Evolutionary conservation across 2,329 filamentous ascomycete species (phyloP).

Genomic region (Conoideocrella luteorostrata): DNA sequence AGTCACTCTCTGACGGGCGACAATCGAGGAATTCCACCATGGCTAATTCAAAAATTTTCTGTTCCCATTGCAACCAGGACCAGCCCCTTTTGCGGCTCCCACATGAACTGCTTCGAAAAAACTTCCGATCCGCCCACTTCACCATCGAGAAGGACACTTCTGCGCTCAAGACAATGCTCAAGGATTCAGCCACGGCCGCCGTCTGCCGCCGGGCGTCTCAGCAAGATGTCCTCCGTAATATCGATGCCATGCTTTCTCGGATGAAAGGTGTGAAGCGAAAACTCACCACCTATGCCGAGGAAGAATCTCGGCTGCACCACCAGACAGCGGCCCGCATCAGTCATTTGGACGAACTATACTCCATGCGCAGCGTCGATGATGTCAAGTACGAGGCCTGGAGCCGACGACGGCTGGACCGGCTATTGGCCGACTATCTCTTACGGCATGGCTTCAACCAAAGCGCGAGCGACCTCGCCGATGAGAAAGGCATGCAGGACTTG

Average conservation of each 20-base stretch:
- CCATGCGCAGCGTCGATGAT: slow-evolving; percentile 75
- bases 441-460: slow-evolving; percentile 75
- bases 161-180: slow-evolving; percentile 53
- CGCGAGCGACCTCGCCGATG: slow-evolving; percentile 66
- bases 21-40: background rate
- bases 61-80: slow-evolving; percentile 49
- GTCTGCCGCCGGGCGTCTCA: slow-evolving; percentile 55
- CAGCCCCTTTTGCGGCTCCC: slow-evolving; percentile 91
- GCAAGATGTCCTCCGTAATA: slow-evolving; percentile 67
- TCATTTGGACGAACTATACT: slow-evolving; percentile 76
- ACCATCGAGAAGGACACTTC: slow-evolving; percentile 66
- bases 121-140: slow-evolving; percentile 81
- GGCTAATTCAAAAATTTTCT: background rate
- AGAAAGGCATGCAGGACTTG: slow-evolving; percentile 70
- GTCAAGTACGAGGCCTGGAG: slow-evolving; percentile 93
- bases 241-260: slow-evolving; percentile 78
- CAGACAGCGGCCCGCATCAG: slow-evolving; percentile 70
- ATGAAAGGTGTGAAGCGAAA: slow-evolving; percentile 88
- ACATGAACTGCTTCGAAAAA: slow-evolving; percentile 86
- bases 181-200: slow-evolving; percentile 60
- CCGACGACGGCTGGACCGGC: slow-evolving; percentile 68
- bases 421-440: slow-evolving; percentile 89
- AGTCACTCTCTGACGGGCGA: background rate
- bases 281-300: slow-evolving; percentile 67
- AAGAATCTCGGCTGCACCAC: slow-evolving; percentile 70